Evolutionary conservation across 805 yeast genomes (phyloP), one percentile per base, ranked within the genome.

Genomic region (Candida ficus): DNA sequence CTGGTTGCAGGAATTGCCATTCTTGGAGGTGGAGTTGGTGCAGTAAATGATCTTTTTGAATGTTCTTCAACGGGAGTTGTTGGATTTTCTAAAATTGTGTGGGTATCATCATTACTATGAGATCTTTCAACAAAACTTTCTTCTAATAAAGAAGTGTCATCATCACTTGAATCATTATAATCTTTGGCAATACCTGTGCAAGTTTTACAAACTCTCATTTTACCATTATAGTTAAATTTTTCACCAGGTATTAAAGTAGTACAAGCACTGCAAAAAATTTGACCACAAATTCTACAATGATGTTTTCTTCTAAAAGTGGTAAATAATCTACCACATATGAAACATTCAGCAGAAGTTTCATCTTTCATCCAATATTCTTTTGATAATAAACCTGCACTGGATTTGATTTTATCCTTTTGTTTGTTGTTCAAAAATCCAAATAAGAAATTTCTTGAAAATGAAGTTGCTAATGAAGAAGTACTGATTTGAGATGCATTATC

Each of bases 361-460:
- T 91, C 97, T 53, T 90, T 88, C 87, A 91, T 82, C 99, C 99
- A 91, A 58, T 88, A 91, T 56, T 88, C 91, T 44, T 76, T 75
- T 5, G 73, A 66, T 5, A 68, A 44, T 0, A 67, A 37, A 2
- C 58, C 54, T n/a, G 37, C 17, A 11, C 50, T 46, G 6, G 49
- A 38, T 33, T 49, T 47, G 21, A 43, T 42, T 7, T 43, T 46
- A 30, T 45, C 53, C 35, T 50, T 53, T 37, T 56, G 57, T 38
- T 49, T 58, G 39, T 61, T 57, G 44, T 61, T 62, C 42, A 67
- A 61, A 41, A 68, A 67, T 0, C 70, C 71, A 42, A 64, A 67
- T 6, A 68, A 49, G 44, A 67, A 67, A 43, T 64, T 66, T 44
- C 59, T 65, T 0, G 73, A 67, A 29, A 67, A 53, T 0, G 73